phyloP scores from a whole-genome alignment of 2,329 filamentous ascomycete genomes.

The Exophiala dermatitidis region DNA sequence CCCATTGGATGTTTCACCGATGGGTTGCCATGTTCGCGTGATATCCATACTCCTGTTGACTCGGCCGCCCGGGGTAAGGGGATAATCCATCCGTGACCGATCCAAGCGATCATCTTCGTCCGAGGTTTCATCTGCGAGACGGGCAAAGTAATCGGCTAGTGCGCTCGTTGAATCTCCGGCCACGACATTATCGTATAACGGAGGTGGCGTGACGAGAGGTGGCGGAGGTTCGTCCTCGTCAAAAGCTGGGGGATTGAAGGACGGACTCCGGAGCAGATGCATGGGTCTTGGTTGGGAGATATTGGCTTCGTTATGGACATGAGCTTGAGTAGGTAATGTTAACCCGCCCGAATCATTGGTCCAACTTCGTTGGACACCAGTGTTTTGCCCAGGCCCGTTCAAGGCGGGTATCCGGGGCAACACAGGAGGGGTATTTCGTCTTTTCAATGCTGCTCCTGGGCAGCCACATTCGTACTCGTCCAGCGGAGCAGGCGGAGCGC shows the following conservation, averaged over 20 bases:
- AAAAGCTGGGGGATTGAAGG: conserved; percentile 81
- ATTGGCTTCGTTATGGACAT: conserved; percentile 41
- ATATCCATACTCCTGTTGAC: conserved; percentile 61
- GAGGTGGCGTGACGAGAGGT: conserved; percentile 70
- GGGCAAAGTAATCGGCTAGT: conserved; percentile 78
- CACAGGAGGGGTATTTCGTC: conserved; percentile 29
- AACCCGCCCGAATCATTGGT: conserved; percentile 37
- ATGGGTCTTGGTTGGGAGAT: conserved; percentile 60
- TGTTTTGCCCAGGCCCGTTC: conserved; percentile 26
- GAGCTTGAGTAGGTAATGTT: conserved; percentile 45
- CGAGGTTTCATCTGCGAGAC: conserved; percentile 65
- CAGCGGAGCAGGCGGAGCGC: conserved; percentile 44
- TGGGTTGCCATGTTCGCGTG: conserved; percentile 48
- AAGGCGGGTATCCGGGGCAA: conserved; percentile 22
- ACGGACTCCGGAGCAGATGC: conserved; percentile 73
- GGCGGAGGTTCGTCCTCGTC: conserved; percentile 72
- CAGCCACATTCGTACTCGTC: conserved; percentile 59
- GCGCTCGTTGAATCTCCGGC: conserved; percentile 58
- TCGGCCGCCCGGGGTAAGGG: conserved; percentile 56
- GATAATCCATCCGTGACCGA: conserved; percentile 45
- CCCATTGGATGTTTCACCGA: conserved; percentile 27
- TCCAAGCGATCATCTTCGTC: conserved; percentile 47
- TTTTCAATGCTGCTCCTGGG: conserved; percentile 53
- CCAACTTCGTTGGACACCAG: conserved; percentile 32
- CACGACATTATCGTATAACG: conserved; percentile 73